Conservation (phyloP, 768 basidiomycete genomes). For the Tulasnella sp. region DNA sequence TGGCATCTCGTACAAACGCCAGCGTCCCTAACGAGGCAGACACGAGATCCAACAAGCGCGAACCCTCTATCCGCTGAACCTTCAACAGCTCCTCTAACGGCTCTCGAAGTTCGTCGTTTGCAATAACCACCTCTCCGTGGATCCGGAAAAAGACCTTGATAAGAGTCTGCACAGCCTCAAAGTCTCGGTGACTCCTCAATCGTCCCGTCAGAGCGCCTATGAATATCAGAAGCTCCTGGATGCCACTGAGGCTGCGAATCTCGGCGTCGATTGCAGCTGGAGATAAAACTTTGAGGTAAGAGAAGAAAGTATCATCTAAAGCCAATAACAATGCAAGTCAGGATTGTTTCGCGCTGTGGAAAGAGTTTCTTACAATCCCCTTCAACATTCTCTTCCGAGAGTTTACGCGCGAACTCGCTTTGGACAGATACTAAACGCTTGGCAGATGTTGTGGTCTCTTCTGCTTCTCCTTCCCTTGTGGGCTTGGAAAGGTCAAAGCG, state of each 20-base stretch:
- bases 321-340: neutral
- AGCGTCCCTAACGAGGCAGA: conserved; percentile 74
- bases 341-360: conserved; percentile 19
- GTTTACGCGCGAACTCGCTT: conserved; percentile 71
- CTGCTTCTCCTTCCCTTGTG: conserved; percentile 45
- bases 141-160: conserved; percentile 80
- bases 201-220: conserved; percentile 72
- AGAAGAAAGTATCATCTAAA: conserved; percentile 81
- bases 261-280: conserved; percentile 93
- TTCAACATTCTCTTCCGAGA: conserved; percentile 58
- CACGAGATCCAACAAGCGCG: conserved; percentile 73
- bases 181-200: conserved; percentile 80
- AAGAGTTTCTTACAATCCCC: conserved; percentile 65
- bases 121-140: conserved; percentile 80
- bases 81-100: conserved; percentile 62
- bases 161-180: conserved; percentile 92
- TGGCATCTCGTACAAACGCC: conserved; percentile 70
- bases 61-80: conserved; percentile 77
- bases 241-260: conserved; percentile 65
- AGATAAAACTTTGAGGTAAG: conserved; percentile 79
- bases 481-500: conserved; percentile 64
- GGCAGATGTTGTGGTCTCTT: conserved; percentile 49
- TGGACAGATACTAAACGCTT: conserved; percentile 45
- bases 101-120: conserved; percentile 56
- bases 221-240: conserved; percentile 61